Percentiles rank a stretch among this genome's conserved stretches.
Conservation (phyloP, 305 asterid species). For the Euphrasia arctica region DNA sequence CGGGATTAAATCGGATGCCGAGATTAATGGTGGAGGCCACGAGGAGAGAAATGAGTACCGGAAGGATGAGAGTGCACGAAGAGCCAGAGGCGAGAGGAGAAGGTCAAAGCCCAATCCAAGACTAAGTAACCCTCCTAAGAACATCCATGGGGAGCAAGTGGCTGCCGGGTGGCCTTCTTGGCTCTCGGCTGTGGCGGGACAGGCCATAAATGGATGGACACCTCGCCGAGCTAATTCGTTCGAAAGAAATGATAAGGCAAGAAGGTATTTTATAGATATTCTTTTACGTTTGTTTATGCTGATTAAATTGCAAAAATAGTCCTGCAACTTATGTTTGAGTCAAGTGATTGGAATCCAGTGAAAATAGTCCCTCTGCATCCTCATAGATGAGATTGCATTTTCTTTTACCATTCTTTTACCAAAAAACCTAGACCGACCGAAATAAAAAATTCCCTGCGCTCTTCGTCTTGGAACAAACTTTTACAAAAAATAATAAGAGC, state of each 20-base stretch:
- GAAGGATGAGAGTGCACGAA: constrained; percentile 45
- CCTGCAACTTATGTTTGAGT: neutral
- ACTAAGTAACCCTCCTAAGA: constrained; percentile 67
- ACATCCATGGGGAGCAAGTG: constrained; percentile 86
- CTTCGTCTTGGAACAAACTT: too few relatives aligned
- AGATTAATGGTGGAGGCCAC: constrained; percentile 32
- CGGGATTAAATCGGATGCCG: constrained; percentile 43
- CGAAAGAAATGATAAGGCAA: constrained; percentile 85
- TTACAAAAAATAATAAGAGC: too few relatives aligned
- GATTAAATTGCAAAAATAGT: neutral
- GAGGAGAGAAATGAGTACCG: constrained; percentile 48
- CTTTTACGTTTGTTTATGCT: neutral
- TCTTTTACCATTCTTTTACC: too few relatives aligned
- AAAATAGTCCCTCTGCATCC: too few relatives aligned
- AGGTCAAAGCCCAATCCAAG: constrained; percentile 71
- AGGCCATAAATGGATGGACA: constrained; percentile 91
- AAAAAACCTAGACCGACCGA: too few relatives aligned
- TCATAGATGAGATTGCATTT: too few relatives aligned
- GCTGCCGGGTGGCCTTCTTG: too few relatives aligned
- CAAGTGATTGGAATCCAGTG: too few relatives aligned
- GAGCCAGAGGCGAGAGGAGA: constrained; percentile 63
- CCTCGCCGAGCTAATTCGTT: constrained; percentile 92
- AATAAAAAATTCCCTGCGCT: too few relatives aligned
- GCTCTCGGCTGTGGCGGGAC: constrained; percentile 92
- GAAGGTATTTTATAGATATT: constrained; percentile 15